phyloP scores from a whole-genome alignment of 2,329 filamentous ascomycete genomes.

The Chalaropsis ovoidea region DNA sequence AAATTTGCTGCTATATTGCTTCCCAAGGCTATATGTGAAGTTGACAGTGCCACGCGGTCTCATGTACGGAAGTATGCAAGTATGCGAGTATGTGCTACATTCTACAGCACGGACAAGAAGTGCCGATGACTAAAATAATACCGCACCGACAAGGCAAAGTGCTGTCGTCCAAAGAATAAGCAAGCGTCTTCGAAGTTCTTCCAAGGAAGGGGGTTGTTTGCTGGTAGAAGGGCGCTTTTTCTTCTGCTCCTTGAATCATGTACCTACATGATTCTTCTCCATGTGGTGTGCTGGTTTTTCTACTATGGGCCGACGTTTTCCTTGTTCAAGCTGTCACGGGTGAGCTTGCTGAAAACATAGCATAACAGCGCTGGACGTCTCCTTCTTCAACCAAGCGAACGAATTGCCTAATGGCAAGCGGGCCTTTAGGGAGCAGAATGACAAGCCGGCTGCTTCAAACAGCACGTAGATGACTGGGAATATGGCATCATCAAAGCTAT shows the following conservation, averaged over 20 bases:
- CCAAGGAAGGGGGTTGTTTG: too few species aligned
- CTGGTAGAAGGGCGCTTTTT: background rate
- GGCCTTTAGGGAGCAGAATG: background rate
- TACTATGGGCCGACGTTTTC: too few species aligned
- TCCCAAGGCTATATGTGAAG: background rate
- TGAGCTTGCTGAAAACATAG: background rate
- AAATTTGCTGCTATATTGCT: background rate
- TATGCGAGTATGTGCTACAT: background rate
- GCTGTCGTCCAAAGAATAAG: background rate
- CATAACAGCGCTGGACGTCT: too few species aligned
- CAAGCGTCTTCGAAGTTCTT: background rate
- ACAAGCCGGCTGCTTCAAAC: background rate
- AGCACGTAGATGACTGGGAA: slow-evolving; percentile 8
- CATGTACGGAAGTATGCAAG: background rate
- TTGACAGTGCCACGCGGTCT: slow-evolving; percentile 1
- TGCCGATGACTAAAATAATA: background rate
- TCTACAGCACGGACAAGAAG: slow-evolving; percentile 2
- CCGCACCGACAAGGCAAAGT: background rate
- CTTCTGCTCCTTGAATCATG: background rate
- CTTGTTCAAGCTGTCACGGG: background rate
- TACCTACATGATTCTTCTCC: too few species aligned
- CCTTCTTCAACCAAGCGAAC: background rate
- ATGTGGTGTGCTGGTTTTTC: background rate
- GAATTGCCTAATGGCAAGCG: slow-evolving; percentile 1
- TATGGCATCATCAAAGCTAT: slow-evolving; percentile 12